Percentiles rank a stretch among this genome's conserved stretches.
phyloP scores from a whole-genome alignment of 1,284 basidiomycete species.

The Apiotrichum gamsii region DNA sequence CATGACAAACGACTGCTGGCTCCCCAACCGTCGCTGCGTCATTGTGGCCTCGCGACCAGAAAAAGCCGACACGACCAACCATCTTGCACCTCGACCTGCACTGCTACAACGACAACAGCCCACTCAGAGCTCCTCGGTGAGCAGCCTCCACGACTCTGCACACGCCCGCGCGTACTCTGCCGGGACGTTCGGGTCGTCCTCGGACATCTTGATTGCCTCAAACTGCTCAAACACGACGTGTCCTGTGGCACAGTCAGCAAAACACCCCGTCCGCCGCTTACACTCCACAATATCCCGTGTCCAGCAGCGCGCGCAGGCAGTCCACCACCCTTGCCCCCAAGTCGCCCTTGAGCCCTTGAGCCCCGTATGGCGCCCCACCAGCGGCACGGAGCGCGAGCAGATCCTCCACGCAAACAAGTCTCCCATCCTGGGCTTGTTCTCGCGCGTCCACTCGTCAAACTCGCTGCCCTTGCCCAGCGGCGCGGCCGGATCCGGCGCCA shows the following conservation, averaged over 20 bases:
- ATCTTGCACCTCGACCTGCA: too few relatives aligned
- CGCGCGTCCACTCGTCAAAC: conserved; percentile 9
- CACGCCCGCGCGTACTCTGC: conserved; percentile 1
- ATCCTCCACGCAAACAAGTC: conserved; percentile 10
- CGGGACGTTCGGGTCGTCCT: neutral
- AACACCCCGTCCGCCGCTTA: too few relatives aligned
- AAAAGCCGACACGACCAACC: too few relatives aligned
- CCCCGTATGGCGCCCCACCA: conserved; percentile 9
- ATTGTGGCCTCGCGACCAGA: too few relatives aligned
- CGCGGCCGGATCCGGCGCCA: neutral
- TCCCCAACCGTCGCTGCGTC: too few relatives aligned
- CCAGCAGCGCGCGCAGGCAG: conserved; percentile 8
- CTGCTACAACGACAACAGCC: too few relatives aligned
- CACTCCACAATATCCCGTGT: conserved; percentile 15
- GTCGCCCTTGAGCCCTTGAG: neutral
- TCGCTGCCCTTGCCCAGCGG: conserved; percentile 2
- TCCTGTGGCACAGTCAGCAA: neutral
- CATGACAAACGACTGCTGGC: too few relatives aligned
- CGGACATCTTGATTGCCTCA: conserved; percentile 4
- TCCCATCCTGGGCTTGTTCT: neutral
- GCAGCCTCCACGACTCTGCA: neutral
- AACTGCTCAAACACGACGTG: conserved; percentile 7
- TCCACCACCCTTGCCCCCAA: conserved; percentile 9
- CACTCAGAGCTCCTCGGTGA: too few relatives aligned
- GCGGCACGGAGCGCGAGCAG: conserved; percentile 9